These are phyloP conservation scores for Gymnopus androsaceus DNA, from an alignment of 1,284 basidiomycete genomes.

Conservation along the genomic window DNA sequence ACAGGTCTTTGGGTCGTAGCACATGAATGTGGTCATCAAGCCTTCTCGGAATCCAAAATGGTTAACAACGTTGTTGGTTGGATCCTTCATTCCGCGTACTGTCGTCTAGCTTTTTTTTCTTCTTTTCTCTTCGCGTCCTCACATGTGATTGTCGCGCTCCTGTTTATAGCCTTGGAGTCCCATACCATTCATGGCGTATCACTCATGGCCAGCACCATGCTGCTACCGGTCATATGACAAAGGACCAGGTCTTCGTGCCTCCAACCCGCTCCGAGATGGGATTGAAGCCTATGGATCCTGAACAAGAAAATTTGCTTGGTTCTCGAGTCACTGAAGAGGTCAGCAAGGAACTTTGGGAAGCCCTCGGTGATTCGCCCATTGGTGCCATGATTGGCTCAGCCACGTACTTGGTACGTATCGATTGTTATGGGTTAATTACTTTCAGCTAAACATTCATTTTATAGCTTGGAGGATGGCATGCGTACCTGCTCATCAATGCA, in stretches of 20 bases:
- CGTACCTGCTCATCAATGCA: conserved; percentile 85
- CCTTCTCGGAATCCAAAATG: conserved; percentile 92
- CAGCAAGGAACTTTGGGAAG: conserved; percentile 81
- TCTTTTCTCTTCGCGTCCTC: conserved; percentile 6
- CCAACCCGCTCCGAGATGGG: conserved; percentile 78
- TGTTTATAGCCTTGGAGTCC: conserved; percentile 78
- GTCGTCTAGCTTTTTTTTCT: conserved; percentile 23
- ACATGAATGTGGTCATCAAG: conserved; percentile 94
- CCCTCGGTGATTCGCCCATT: conserved; percentile 91
- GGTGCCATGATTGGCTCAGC: conserved; percentile 68
- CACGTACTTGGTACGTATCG: conserved; percentile 66
- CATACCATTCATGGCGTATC: conserved; percentile 98
- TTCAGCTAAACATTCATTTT: neutral
- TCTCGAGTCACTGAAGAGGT: conserved; percentile 71
- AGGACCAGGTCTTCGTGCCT: conserved; percentile 97
- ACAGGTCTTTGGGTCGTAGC: conserved; percentile 96
- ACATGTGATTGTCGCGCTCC: conserved; percentile 32
- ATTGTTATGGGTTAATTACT: conserved; percentile 5
- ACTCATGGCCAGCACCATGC: conserved; percentile 97
- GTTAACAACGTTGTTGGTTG: conserved; percentile 96
- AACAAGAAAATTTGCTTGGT: conserved; percentile 70
- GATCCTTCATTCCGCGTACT: conserved; percentile 89
- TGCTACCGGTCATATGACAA: conserved; percentile 90
- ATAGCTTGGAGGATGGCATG: conserved; percentile 83
- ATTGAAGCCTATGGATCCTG: conserved; percentile 65